Evolutionary conservation across 2,329 filamentous ascomycete species (phyloP), one percentile per base, ranked within the genome.

Genomic region (Colletotrichum trifolii): DNA sequence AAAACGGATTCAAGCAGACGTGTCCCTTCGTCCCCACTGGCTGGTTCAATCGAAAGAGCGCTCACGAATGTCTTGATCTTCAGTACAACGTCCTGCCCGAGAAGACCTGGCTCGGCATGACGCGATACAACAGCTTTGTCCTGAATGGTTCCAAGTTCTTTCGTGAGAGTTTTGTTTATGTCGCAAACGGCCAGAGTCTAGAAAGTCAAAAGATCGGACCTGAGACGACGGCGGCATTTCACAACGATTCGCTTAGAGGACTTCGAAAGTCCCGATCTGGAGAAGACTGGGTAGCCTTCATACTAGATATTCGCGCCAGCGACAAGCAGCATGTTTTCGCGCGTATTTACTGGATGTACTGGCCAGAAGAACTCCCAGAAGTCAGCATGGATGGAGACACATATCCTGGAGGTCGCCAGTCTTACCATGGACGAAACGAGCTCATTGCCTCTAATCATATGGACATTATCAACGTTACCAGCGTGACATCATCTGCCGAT

Each of bases 271-370:
- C 59, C 25, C 81, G 80, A 65, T 80, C 79, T 7, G 79, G 83
- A 25, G 84, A 87, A 62, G 85, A 87, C 72, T 95, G 92, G 91
- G 87, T 94, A 5, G 93, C 90, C 8, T 86, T 87, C 69, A 90
- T 96, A 52, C 83, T 94, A 15, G 92, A 96, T 74, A 89, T 95
- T 61, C 86, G 91, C 65, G 92, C 91, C 9, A 84, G 85, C 62
- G 88, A 92, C 72, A 83, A 87, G 65, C 85, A 90, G 64, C 89
- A 94, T 73, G 92, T 96, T 52, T 95, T 91, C 73, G 86, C 93
- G 13, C 83, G 92, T 40, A 86, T 94, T 1, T 90, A 87, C 68
- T 93, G 91, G 91, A 87, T 92, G 80, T 92, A 93, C 74, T 89
- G 89, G 79, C 91, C 91, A 0, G 89, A 92, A 66, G 90, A 93